Evolutionary conservation across 1,284 basidiomycete genomes (phyloP).

Genomic region (Flammula alnicola): DNA sequence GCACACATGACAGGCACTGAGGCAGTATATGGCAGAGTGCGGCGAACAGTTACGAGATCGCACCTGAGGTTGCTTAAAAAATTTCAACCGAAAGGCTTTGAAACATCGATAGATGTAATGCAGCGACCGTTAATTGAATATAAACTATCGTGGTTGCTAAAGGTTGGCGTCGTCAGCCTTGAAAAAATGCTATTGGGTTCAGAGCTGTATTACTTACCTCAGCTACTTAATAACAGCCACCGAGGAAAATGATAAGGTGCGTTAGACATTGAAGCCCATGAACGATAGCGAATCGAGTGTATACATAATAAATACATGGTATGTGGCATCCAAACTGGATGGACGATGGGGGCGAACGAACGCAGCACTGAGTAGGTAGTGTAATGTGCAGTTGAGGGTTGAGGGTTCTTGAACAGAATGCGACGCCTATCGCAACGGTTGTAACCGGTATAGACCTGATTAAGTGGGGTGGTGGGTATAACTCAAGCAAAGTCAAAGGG

Average conservation of each 20-base stretch:
- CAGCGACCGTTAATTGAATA: no score
- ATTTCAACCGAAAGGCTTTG: no score
- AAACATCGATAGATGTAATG: no score
- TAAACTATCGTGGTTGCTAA: no score
- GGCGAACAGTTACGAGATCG: no score
- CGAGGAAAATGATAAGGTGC: background rate
- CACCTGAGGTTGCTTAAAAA: no score
- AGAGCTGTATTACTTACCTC: no score
- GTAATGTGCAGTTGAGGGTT: constrained; percentile 4
- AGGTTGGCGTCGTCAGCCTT: no score
- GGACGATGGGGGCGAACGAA: background rate
- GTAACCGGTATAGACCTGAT: constrained; percentile 3
- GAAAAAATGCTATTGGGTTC: no score
- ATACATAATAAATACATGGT: constrained; percentile 4
- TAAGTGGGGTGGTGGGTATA: constrained; percentile 10
- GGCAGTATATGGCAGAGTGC: no score
- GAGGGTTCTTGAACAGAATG: background rate
- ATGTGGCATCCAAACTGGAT: background rate
- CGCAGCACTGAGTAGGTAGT: background rate
- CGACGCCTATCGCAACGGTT: background rate
- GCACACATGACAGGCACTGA: no score
- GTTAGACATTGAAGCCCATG: background rate
- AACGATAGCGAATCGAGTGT: background rate
- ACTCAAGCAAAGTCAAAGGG: constrained; percentile 15
- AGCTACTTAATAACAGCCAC: no score